Conservation (phyloP, 805 yeast species). For the Yarrowia porcina region DNA sequence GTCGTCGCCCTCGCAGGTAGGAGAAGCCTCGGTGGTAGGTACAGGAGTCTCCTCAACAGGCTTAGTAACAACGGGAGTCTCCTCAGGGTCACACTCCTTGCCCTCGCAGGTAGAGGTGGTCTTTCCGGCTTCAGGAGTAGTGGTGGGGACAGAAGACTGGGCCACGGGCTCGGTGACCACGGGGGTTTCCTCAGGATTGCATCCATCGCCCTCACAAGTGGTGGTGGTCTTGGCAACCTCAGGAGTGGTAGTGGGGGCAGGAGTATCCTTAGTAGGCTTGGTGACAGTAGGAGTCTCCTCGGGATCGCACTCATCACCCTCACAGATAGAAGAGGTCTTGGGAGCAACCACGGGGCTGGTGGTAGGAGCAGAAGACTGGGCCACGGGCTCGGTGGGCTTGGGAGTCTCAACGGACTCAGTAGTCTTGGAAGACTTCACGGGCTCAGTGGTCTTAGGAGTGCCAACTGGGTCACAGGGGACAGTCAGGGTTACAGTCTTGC, state of each 20-base stretch:
- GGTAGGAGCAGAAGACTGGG: neutral
- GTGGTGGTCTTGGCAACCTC: too few species aligned
- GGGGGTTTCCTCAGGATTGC: slow-evolving; percentile 2
- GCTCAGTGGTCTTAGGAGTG: neutral
- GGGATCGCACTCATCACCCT: neutral
- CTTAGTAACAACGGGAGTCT: neutral
- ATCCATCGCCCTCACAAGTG: too few species aligned
- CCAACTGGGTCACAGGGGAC: slow-evolving; percentile 5
- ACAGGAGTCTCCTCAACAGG: neutral
- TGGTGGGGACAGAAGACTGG: neutral
- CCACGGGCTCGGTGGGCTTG: neutral
- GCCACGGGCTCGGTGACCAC: neutral
- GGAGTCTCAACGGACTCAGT: slow-evolving; percentile 1
- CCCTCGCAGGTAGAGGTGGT: neutral
- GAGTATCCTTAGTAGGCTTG: neutral
- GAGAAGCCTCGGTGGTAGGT: neutral
- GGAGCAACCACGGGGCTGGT: neutral
- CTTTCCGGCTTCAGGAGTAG: neutral
- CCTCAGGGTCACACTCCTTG: neutral
- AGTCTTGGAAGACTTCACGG: neutral
- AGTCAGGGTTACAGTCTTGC: neutral
- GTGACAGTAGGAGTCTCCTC: neutral
- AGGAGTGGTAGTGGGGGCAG: neutral
- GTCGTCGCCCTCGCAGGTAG: neutral
- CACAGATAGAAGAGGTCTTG: neutral